phyloP scores from a whole-genome alignment of 192 early-diverging fungal species.

The Backusella westeae region DNA sequence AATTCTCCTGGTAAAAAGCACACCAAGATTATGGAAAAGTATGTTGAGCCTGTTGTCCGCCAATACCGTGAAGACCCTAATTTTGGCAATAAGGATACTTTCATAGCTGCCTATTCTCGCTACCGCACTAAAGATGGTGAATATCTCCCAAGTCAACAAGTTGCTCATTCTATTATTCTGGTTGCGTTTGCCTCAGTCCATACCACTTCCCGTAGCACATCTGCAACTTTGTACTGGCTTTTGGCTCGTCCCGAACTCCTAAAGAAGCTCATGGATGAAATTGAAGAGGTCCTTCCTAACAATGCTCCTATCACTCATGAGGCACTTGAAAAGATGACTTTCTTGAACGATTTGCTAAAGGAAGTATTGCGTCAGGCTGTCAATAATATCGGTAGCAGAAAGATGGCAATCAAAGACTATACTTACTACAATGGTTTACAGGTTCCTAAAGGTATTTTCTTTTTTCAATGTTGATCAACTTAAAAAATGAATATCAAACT shows the following conservation, averaged over 20 bases:
- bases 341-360: constrained; percentile 16
- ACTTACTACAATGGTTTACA: constrained; percentile 21
- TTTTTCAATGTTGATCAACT: not conserved
- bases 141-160: not conserved
- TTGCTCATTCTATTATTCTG: constrained; percentile 15
- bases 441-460: constrained; percentile 15
- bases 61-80: not conserved
- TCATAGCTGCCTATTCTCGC: constrained; percentile 2
- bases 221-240: constrained; percentile 18
- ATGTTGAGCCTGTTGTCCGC: constrained; percentile 9
- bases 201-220: constrained; percentile 11
- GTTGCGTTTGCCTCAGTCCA: constrained; percentile 29
- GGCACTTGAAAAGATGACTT: constrained; percentile 14
- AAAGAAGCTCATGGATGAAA: constrained; percentile 11
- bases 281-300: not conserved
- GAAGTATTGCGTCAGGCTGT: constrained; percentile 27
- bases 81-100: not conserved
- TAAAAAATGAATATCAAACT: not conserved
- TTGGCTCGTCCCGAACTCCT: constrained; percentile 21
- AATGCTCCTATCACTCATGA: constrained; percentile 12
- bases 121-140: constrained; percentile 9
- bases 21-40: constrained; percentile 9
- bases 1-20: constrained; percentile 12
- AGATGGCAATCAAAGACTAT: constrained; percentile 18
- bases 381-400: constrained; percentile 6